Percentiles rank a stretch among this genome's conserved stretches.
phyloP scores from a whole-genome alignment of 78 protist genomes.

The Reticulomyxa filosa region DNA sequence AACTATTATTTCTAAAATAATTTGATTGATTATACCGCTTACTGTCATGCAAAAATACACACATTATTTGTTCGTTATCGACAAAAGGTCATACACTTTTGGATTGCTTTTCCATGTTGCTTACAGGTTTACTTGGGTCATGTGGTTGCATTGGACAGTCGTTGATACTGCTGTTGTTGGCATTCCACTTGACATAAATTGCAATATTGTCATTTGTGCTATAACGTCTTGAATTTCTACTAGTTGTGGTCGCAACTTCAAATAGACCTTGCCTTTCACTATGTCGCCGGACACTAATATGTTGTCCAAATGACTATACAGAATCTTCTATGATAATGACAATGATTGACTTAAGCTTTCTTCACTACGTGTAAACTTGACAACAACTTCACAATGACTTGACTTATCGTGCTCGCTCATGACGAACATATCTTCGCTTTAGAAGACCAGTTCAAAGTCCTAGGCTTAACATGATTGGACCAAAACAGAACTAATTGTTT shows the following conservation, averaged over 20 bases:
- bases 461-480: too few species aligned
- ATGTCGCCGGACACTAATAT: slow-evolving; percentile 11
- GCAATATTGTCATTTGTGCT: slow-evolving; percentile 80
- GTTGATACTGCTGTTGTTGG: slow-evolving; percentile 67
- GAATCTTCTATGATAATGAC: slow-evolving; percentile 60
- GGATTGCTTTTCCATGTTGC: slow-evolving; percentile 37
- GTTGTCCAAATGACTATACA: slow-evolving; percentile 63
- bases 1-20: slow-evolving; percentile 71
- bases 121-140: slow-evolving; percentile 53
- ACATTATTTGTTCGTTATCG: slow-evolving; percentile 35
- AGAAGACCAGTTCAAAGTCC: too few species aligned
- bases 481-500: not conserved
- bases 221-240: slow-evolving; percentile 78
- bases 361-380: slow-evolving; percentile 11
- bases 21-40: slow-evolving; percentile 75
- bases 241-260: slow-evolving; percentile 68
- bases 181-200: slow-evolving; percentile 68
- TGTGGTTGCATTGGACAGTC: slow-evolving; percentile 82
- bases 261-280: slow-evolving; percentile 51
- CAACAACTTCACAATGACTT: not conserved
- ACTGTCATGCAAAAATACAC: slow-evolving; percentile 85
- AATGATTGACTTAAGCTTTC: slow-evolving; percentile 41
- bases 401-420: too few species aligned
- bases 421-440: too few species aligned
- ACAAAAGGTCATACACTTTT: slow-evolving; percentile 72